Base-by-base conservation (phyloP, 306 rosid genomes). In the Neltuma alba region DNA sequence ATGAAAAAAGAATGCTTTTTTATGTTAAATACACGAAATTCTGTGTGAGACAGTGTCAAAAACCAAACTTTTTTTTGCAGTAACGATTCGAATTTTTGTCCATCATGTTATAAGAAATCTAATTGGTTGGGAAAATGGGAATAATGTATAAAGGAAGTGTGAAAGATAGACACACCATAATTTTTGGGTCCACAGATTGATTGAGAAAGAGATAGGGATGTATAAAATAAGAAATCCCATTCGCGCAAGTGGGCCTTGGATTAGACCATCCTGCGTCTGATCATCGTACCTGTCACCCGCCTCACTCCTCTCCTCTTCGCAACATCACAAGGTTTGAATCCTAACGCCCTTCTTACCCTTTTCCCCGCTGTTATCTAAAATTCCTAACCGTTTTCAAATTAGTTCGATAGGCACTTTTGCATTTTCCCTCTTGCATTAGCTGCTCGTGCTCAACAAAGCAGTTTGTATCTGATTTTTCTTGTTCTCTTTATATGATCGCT, bases 211-310 rank as follows among this genome's bases (percentile, higher is more conserved):
- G 7, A 57, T 55, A 11, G 6, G 33, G 30, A 3, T 11, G 6
- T 58, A 57, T 23, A 0, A 27, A 28, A 12, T 27, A 7, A 20
- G n/a, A 50, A 18, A 48, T 5, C 55, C 37, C 10, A 12, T 28
- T 60, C 5, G 4, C 6, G 25, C 2, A 21, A 55, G 52, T 67
- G 54, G 76, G 45, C 64, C 16, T 58, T 3, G 72, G 10, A 31
- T 65, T 1, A 20, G 44, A 52, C 10, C 3, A 52, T 25, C 60
- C 41, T 68, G 60, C 18, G 41, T 41, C 41, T 15, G 36, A 34
- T 72, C 76, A 52, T 73, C 60, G 69, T 67, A 20, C 66, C 16
- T 54, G 61, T 30, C 76, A 41, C 47, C 60, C 42, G 82, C 58
- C 5, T 70, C 72, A 1, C 55, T 10, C 55, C 4, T 8, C 48